Percentiles rank a stretch among this genome's conserved stretches.
Evolutionary conservation across 495 filamentous ascomycete species (phyloP).

Genomic region (Niebla homalea): DNA sequence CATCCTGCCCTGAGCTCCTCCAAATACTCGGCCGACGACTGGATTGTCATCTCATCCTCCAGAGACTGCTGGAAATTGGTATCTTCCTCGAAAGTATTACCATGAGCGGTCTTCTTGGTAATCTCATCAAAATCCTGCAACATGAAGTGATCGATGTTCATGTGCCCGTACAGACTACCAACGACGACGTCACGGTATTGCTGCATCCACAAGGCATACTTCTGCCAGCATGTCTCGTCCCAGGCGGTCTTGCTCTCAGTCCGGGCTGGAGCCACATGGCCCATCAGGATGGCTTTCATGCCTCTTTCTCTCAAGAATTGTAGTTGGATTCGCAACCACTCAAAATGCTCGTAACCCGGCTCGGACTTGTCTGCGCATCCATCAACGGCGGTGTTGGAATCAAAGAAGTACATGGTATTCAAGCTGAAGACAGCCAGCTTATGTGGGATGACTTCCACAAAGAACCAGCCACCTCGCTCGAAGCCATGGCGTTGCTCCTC

Average conservation of each 20-base stretch:
- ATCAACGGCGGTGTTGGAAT: slow-evolving; percentile 81
- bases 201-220: slow-evolving; percentile 80
- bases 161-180: slow-evolving; percentile 73
- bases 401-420: slow-evolving; percentile 94
- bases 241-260: slow-evolving; percentile 71
- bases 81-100: slow-evolving; percentile 9
- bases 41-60: slow-evolving; percentile 35
- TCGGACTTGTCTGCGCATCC: slow-evolving; percentile 66
- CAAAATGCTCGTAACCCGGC: slow-evolving; percentile 86
- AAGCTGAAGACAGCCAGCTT: slow-evolving; percentile 84
- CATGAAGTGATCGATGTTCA: slow-evolving; percentile 98
- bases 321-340: slow-evolving; percentile 91
- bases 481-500: slow-evolving; percentile 88
- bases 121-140: slow-evolving; percentile 76
- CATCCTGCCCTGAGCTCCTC: slow-evolving; percentile 64
- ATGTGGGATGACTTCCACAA: slow-evolving; percentile 77
- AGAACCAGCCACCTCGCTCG: slow-evolving; percentile 87
- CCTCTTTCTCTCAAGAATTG: slow-evolving; percentile 65
- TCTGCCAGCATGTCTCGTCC: slow-evolving; percentile 97
- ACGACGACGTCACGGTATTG: slow-evolving; percentile 86
- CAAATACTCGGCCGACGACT: slow-evolving; percentile 65
- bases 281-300: slow-evolving; percentile 90
- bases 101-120: slow-evolving; percentile 37
- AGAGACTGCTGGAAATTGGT: slow-evolving; percentile 4
- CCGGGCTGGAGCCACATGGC: slow-evolving; percentile 85